Percentiles rank a stretch among this genome's conserved stretches.
Conservation (phyloP, 768 basidiomycete genomes). For the Gautieria morchelliformis region DNA sequence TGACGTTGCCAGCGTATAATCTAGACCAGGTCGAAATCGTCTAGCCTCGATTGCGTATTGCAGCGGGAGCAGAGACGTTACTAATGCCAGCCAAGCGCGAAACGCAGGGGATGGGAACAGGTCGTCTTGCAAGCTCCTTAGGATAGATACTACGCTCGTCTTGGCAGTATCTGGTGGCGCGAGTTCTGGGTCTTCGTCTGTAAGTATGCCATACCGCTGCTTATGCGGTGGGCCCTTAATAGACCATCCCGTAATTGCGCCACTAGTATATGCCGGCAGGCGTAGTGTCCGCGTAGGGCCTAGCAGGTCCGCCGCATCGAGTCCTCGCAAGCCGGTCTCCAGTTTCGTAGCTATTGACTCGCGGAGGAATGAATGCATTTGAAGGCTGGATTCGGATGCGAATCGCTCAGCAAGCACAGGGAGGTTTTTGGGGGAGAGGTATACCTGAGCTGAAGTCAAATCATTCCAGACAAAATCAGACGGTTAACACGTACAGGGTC, state of each 20-base stretch:
- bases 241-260: constrained; percentile 48
- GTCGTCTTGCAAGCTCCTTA: constrained; percentile 64
- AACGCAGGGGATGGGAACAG: constrained; percentile 77
- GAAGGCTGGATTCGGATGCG: constrained; percentile 76
- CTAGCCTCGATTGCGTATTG: constrained; percentile 70
- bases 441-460: constrained; percentile 27
- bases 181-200: constrained; percentile 15
- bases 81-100: constrained; percentile 76
- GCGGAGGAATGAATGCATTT: constrained; percentile 79
- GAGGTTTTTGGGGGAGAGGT: constrained; percentile 77
- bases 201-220: constrained; percentile 80
- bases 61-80: constrained; percentile 65
- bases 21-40: constrained; percentile 84
- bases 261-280: constrained; percentile 63
- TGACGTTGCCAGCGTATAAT: constrained; percentile 89
- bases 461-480: neutral
- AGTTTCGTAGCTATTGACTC: constrained; percentile 59
- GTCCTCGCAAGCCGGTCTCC: constrained; percentile 51
- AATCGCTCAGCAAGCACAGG: constrained; percentile 73
- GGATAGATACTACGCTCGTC: constrained; percentile 24
- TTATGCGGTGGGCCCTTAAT: constrained; percentile 88
- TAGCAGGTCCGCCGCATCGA: constrained; percentile 57
- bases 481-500: constrained; percentile 42
- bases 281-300: constrained; percentile 36
- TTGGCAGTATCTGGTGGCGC: constrained; percentile 44